phyloP scores from a whole-genome alignment of 768 basidiomycete species.

The Pleurotus pulmonarius region DNA sequence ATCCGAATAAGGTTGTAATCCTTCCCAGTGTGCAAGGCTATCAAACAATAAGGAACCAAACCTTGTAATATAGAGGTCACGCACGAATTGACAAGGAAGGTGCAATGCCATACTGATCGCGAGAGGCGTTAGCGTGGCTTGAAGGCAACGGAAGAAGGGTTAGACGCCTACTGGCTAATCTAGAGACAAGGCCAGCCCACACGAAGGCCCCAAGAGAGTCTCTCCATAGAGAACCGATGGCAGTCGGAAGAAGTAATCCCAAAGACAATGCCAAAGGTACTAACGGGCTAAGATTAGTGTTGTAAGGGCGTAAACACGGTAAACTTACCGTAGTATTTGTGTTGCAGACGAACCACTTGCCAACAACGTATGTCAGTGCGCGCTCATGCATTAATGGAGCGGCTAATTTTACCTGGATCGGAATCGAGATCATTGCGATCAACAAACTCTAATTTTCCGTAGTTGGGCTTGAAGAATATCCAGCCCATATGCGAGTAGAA shows the following conservation, averaged over 20 bases:
- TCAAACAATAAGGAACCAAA: too few species aligned
- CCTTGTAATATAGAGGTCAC: constrained; percentile 15
- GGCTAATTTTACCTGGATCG: constrained; percentile 54
- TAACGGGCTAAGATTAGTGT: constrained; percentile 15
- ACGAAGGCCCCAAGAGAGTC: constrained; percentile 67
- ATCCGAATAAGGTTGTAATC: constrained; percentile 75
- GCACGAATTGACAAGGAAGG: constrained; percentile 69
- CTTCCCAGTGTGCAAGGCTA: constrained; percentile 79
- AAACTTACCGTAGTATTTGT: constrained; percentile 55
- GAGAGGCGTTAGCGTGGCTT: too few species aligned
- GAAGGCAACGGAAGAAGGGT: not conserved
- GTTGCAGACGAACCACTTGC: constrained; percentile 67
- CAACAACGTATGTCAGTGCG: not conserved
- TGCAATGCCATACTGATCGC: constrained; percentile 62
- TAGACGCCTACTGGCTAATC: constrained; percentile 48
- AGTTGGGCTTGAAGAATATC: constrained; percentile 77
- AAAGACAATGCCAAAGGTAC: constrained; percentile 58
- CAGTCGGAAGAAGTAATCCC: constrained; percentile 55
- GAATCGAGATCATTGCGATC: constrained; percentile 65
- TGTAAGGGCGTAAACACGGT: not conserved
- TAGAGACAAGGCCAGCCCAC: constrained; percentile 65
- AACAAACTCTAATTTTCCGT: constrained; percentile 57
- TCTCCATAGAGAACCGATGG: constrained; percentile 54
- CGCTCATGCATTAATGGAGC: not conserved
- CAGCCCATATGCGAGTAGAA: constrained; percentile 82